These are phyloP conservation scores for sweet orange (Citrus sinensis) DNA, from an alignment of 345 rosid species.

Conservation along the genomic window DNA sequence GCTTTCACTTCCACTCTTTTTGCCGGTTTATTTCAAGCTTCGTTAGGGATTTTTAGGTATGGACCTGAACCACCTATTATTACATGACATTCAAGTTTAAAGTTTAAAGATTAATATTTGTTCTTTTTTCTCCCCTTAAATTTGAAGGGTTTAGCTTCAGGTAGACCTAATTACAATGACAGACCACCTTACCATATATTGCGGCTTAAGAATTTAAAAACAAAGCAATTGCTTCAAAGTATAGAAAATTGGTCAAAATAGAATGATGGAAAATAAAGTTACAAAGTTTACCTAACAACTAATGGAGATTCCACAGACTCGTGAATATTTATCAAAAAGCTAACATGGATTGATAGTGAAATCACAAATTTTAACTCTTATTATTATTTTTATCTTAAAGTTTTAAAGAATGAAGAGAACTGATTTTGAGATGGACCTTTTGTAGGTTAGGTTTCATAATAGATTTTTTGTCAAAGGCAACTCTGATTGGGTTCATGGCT, in stretches of 20 bases:
- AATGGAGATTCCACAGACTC: background rate
- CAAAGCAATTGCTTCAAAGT: background rate
- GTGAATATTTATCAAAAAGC: background rate
- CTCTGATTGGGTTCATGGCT: constrained; percentile 45
- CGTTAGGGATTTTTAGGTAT: constrained; percentile 48
- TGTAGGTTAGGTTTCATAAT: constrained; percentile 45
- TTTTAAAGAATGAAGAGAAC: background rate
- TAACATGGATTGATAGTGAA: background rate
- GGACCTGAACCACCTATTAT: background rate
- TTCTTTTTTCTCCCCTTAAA: background rate
- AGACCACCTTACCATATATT: background rate
- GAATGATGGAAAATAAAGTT: too few species aligned
- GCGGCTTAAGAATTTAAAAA: background rate
- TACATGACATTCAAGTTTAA: background rate
- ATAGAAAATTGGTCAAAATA: background rate
- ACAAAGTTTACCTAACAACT: background rate
- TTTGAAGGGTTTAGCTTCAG: background rate
- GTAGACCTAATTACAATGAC: background rate
- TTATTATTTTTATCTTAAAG: background rate
- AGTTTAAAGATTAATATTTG: background rate
- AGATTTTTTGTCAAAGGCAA: constrained; percentile 48
- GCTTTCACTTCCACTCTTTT: constrained; percentile 46
- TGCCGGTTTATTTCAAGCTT: constrained; percentile 43
- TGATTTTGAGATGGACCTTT: background rate
- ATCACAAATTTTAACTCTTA: background rate